phyloP scores from a whole-genome alignment of 2,329 filamentous ascomycete species.

The Aspergillus transmontanensis region DNA sequence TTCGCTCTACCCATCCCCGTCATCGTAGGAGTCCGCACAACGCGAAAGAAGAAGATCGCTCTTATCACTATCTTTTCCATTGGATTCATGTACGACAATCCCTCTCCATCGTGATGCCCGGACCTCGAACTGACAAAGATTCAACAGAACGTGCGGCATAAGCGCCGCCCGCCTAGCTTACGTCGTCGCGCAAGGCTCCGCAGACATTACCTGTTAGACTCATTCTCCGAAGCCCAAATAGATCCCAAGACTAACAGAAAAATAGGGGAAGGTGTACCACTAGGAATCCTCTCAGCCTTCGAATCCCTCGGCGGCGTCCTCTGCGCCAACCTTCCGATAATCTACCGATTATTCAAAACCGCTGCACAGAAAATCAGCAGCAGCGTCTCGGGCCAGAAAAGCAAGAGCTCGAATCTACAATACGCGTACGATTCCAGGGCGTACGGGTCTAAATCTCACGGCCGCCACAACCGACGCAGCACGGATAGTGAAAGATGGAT shows the following conservation, averaged over 20 bases:
- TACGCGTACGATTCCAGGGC: slow-evolving; percentile 4
- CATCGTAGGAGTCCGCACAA: slow-evolving; percentile 8
- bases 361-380: slow-evolving; percentile 10
- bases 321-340: slow-evolving; percentile 13
- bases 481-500: slow-evolving; percentile 8
- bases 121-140: too few relatives aligned
- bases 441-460: neutral
- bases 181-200: slow-evolving; percentile 6
- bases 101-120: too few relatives aligned
- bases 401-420: slow-evolving; percentile 1
- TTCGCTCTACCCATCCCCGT: slow-evolving; percentile 7
- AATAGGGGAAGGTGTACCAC: slow-evolving; percentile 9
- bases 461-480: neutral
- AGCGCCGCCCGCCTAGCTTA: slow-evolving; percentile 10
- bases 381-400: neutral
- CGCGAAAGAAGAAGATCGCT: slow-evolving; percentile 3
- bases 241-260: neutral
- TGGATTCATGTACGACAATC: slow-evolving; percentile 5
- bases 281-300: slow-evolving; percentile 7
- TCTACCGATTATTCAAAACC: slow-evolving; percentile 10
- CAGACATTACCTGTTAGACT: slow-evolving; percentile 9
- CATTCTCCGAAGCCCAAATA: neutral
- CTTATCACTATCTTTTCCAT: slow-evolving; percentile 5
- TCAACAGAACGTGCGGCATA: slow-evolving; percentile 6
- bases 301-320: slow-evolving; percentile 8